Evolutionary conservation across 495 filamentous ascomycete species (phyloP), one percentile per base, ranked within the genome.

Genomic region (Hypoxylon cercidicola): DNA sequence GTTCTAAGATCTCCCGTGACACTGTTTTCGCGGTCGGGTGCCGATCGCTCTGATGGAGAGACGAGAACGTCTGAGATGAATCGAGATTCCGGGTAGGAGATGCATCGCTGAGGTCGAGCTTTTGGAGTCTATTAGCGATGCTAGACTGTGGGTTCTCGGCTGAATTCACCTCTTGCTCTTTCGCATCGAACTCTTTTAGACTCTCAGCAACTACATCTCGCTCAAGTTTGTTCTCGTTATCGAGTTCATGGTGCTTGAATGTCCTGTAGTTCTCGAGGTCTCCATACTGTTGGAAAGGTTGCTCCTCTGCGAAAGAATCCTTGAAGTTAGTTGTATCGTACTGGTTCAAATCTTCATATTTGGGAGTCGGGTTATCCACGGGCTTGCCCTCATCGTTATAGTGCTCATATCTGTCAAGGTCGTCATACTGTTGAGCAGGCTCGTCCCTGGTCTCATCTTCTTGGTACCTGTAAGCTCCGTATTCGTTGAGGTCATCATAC

Each of bases 331-430:
- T 67, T 6, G 72, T 58, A 40, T 74, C 61, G 48, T 79, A 78
- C 44, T 76, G 72, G 19, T 72, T 55, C 18, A 76, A 64, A 47
- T 78, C 76, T 3, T 72, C 50, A 15, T 69, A 72, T 18, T 75
- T 69, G 1, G 43, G 54, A 0, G 49, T n/a, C 8, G 60, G 7
- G 6, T 74, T 62, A 10, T 64, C 55, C 18, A 37, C 41, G 7
- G 53, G 47, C 12, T 43, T 59, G 11, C 30, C 16, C n/a, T 74
- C 64, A 12, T 71, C 53, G 0, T 50, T 44, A 45, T 50, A 57
- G 11, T 60, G 57, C 35, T 60, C 45, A 39, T 77, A 75, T 3
- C 65, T 55, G 21, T 67, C 62, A 16, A 75, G 62, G 15, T 78
- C 75, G 3, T 69, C 62, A 48, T 68, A 58, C 12, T 56, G 60